Evolutionary conservation across 2,329 filamentous ascomycete species (phyloP).

Genomic region (Cordyceps cicadae): DNA sequence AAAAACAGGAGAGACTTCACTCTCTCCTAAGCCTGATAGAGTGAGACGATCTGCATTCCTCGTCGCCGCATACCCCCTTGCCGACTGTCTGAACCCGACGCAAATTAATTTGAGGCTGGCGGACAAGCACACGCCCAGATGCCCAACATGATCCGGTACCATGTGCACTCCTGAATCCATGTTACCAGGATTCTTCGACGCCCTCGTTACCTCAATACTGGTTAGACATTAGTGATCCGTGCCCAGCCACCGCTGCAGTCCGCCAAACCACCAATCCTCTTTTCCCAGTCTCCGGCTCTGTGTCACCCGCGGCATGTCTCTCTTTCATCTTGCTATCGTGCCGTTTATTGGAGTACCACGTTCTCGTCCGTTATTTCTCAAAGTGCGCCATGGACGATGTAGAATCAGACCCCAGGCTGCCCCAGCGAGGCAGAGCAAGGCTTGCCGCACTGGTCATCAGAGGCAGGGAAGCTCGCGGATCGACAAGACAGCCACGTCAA

Average conservation of each 20-base stretch:
- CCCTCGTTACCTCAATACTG: not conserved
- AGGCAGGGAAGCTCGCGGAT: not conserved
- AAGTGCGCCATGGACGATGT: not conserved
- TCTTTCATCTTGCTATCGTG: not conserved
- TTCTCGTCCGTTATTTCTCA: no score
- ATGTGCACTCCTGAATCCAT: not conserved
- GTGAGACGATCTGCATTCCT: no score
- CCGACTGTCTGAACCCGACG: not conserved
- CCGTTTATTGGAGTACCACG: not conserved
- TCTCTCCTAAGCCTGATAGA: no score
- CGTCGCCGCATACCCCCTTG: no score
- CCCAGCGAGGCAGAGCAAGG: not conserved
- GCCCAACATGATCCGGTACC: not conserved
- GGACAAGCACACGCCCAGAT: not conserved
- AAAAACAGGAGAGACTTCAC: no score
- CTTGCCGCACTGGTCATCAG: not conserved
- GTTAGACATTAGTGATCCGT: not conserved
- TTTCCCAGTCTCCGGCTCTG: not conserved
- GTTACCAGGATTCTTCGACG: not conserved
- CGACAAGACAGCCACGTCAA: not conserved
- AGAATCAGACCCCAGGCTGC: not conserved
- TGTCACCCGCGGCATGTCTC: not conserved
- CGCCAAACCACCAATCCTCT: not conserved
- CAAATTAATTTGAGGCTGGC: not conserved
- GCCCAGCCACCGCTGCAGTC: not conserved